Conservation (phyloP, 78 protist species). For the Carpediemonas membranifera region DNA sequence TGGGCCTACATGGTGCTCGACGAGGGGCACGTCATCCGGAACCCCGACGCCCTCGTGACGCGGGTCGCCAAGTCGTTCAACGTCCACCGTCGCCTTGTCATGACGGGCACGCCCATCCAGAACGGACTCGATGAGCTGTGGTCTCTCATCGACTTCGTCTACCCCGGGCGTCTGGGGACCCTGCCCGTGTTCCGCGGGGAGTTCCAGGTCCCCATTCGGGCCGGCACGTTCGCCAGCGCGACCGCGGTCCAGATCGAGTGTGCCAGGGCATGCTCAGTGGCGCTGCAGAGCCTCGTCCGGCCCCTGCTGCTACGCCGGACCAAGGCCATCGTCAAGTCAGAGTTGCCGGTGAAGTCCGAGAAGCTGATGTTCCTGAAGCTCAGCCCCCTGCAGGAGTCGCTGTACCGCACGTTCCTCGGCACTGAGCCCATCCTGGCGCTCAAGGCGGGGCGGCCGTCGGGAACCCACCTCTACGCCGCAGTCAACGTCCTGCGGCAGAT, state of each 20-base stretch:
- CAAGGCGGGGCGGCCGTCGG: constrained; percentile 19
- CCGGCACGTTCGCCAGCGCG: constrained; percentile 69
- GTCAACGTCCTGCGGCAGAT: constrained; percentile 70
- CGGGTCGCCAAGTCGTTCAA: constrained; percentile 56
- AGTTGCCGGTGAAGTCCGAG: constrained; percentile 75
- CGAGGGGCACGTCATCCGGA: constrained; percentile 93
- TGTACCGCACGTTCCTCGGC: constrained; percentile 54
- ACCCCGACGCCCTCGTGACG: constrained; percentile 81
- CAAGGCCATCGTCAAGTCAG: constrained; percentile 64
- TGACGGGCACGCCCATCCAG: constrained; percentile 91
- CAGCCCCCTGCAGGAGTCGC: constrained; percentile 56
- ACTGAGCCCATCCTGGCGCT: constrained; percentile 10
- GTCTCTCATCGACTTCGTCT: constrained; percentile 92
- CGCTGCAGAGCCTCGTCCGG: constrained; percentile 60
- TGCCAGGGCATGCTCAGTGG: constrained; percentile 69
- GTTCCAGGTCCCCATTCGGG: constrained; percentile 65
- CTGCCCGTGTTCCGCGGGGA: constrained; percentile 44
- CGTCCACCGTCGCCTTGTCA: constrained; percentile 63
- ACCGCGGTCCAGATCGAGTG: constrained; percentile 36
- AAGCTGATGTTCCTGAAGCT: constrained; percentile 76
- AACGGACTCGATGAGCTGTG: constrained; percentile 88
- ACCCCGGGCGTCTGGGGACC: constrained; percentile 83
- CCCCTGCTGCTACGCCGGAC: constrained; percentile 79
- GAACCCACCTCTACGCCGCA: too few relatives aligned
- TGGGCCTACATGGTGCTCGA: constrained; percentile 80